These are phyloP conservation scores for Trichopus zeylanicus DNA, from an alignment of 116 monocot species.

Conservation along the genomic window DNA sequence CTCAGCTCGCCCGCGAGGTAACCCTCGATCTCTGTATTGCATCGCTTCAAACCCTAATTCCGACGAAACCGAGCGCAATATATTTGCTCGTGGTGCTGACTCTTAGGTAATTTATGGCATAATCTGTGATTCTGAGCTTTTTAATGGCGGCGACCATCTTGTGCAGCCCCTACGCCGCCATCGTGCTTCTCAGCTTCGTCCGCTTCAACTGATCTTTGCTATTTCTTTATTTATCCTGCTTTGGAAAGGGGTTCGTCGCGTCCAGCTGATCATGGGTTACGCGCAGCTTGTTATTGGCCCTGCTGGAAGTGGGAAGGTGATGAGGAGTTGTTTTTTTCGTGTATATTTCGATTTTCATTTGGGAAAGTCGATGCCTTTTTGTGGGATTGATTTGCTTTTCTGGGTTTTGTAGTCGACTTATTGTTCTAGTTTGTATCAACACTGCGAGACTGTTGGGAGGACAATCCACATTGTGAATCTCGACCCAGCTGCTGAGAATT, in stretches of 20 bases:
- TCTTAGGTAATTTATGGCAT: neutral
- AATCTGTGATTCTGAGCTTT: constrained; percentile 7
- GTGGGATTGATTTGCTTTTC: neutral
- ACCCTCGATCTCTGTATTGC: too few relatives aligned
- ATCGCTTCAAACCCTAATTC: too few relatives aligned
- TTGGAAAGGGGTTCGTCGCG: neutral
- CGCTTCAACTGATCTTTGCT: constrained; percentile 5
- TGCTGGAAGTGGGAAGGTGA: constrained; percentile 93
- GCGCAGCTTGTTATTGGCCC: constrained; percentile 95
- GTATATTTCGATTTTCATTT: neutral
- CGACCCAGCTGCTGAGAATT: constrained; percentile 87
- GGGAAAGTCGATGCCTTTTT: neutral
- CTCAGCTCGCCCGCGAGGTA: too few relatives aligned
- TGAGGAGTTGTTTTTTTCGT: neutral
- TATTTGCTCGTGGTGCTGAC: neutral
- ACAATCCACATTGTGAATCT: constrained; percentile 81
- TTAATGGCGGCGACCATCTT: constrained; percentile 34
- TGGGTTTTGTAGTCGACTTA: constrained; percentile 63
- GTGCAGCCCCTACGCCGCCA: constrained; percentile 28
- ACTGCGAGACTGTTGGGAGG: constrained; percentile 63
- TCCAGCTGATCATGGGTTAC: constrained; percentile 58
- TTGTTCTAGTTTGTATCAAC: constrained; percentile 82
- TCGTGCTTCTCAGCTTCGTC: constrained; percentile 14
- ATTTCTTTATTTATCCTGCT: constrained; percentile 1
- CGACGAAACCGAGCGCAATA: too few relatives aligned